Evolutionary conservation across 2,329 filamentous ascomycete species (phyloP), one percentile per base, ranked within the genome.

Genomic region (Aspergillus novoparasiticus): DNA sequence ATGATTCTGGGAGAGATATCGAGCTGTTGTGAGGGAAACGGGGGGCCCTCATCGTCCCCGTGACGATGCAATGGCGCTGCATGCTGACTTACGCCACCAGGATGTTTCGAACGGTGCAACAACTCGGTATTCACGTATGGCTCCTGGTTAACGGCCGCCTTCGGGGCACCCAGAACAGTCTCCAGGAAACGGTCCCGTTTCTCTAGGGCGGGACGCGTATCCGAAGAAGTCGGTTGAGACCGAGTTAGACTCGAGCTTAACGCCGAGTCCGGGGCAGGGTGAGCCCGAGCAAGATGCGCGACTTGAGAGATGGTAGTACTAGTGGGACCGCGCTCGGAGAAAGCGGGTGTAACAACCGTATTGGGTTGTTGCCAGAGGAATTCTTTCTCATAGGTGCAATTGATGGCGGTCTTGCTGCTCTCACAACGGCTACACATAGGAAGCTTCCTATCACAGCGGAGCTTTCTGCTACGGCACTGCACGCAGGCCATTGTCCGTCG

Each of bases 371-470:
- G 76, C 76, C 76, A 77, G 41, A 78, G 58, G 60, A 79, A 78
- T 16, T 76, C 76, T 68, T 76, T 76, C 64, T 79, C 77, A 62
- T 80, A 80, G n/a, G 74, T 76, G 62, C 78, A 80, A 58, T 74
- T 72, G 50, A 63, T 69, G 32, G 75, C 74, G 4, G 71, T 73
- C 53, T 73, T 74, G 66, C 75, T 74, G 64, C 80, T 80, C 45
- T 72, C 63, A 61, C 79, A 81, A 21, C 78, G 74, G 23, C 73
- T 70, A 62, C 79, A 81, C 3, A 72, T 71, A 11, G 79, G 79
- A 71, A 78, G 80, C 39, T 76, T 75, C 41, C 79, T 76, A 64
- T 81, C 79, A 62, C 79, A 81, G 62, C 76, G 78, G 39, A 81
- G 68, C 65, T 81, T 81, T 53, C 79, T 71, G 60, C 72, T 76